Conservation (phyloP, 768 basidiomycete genomes). For the Porpolomopsis calyptriformis region DNA sequence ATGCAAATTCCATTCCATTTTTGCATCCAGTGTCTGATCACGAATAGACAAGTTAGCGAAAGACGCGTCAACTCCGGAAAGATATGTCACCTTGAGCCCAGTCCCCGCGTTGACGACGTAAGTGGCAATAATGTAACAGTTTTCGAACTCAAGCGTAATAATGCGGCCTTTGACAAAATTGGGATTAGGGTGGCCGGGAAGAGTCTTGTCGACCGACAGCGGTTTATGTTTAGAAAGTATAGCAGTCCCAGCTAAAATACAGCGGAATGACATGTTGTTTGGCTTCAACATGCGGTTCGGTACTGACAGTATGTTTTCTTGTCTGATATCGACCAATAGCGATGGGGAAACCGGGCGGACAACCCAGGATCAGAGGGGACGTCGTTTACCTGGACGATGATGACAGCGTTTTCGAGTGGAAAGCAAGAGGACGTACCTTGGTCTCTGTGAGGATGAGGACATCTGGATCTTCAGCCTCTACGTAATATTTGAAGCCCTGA, state of each 20-base stretch:
- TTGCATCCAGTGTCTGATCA: conserved; percentile 62
- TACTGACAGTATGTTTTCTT: conserved; percentile 71
- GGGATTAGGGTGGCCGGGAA: conserved; percentile 70
- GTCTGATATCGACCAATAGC: conserved; percentile 64
- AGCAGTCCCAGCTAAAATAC: conserved; percentile 59
- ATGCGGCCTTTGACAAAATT: conserved; percentile 62
- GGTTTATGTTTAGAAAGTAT: conserved; percentile 72
- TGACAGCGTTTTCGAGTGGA: conserved; percentile 1
- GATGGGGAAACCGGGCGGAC: conserved; percentile 51
- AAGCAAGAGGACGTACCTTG: conserved; percentile 40
- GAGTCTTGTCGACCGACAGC: conserved; percentile 46
- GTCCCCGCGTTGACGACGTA: conserved; percentile 81
- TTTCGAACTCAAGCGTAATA: conserved; percentile 70
- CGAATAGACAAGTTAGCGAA: not conserved
- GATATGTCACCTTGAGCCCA: conserved; percentile 48
- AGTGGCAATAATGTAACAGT: conserved; percentile 60
- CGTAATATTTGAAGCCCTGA: conserved; percentile 71
- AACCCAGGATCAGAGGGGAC: conserved; percentile 50
- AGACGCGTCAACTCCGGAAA: not conserved
- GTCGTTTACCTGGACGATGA: conserved; percentile 50
- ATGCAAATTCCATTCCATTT: conserved; percentile 55
- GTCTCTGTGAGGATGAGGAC: conserved; percentile 79
- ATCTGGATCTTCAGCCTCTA: conserved; percentile 82
- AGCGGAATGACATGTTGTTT: not conserved
- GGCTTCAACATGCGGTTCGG: not conserved